phyloP scores from a whole-genome alignment of 164 flowering plant genomes.

The Malania oleifera region DNA sequence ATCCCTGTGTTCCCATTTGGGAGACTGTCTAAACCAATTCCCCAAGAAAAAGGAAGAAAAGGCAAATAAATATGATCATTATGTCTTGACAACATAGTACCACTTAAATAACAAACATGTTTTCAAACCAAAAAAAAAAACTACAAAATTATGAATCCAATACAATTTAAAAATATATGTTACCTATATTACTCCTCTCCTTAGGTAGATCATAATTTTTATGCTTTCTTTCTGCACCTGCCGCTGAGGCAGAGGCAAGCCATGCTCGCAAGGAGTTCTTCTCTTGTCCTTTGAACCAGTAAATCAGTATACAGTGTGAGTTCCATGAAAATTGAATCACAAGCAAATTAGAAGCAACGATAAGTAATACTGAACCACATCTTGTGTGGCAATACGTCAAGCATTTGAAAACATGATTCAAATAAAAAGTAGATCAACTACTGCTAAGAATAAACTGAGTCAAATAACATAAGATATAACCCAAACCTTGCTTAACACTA shows the following conservation, averaged over 20 bases:
- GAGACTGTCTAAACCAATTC: too few species aligned
- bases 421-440: neutral
- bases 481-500: conserved; percentile 45
- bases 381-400: neutral
- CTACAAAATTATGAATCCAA: neutral
- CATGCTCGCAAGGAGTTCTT: conserved; percentile 55
- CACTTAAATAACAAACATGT: too few species aligned
- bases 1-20: too few species aligned
- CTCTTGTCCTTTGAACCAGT: conserved; percentile 38
- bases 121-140: neutral
- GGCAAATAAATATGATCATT: too few species aligned
- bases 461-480: too few species aligned
- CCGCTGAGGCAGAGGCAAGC: conserved; percentile 50
- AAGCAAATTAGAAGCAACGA: neutral
- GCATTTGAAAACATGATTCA: neutral
- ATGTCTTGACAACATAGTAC: too few species aligned
- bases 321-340: neutral
- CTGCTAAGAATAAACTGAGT: too few species aligned
- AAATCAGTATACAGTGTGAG: neutral
- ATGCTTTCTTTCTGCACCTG: conserved; percentile 16
- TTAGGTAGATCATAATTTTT: conserved; percentile 9
- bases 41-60: too few species aligned
- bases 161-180: conserved; percentile 1
- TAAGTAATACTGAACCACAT: neutral
- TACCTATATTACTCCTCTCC: conserved; percentile 33